phyloP scores from a whole-genome alignment of 2,329 filamentous ascomycete genomes.

The Emmonsiellopsis sp. region DNA sequence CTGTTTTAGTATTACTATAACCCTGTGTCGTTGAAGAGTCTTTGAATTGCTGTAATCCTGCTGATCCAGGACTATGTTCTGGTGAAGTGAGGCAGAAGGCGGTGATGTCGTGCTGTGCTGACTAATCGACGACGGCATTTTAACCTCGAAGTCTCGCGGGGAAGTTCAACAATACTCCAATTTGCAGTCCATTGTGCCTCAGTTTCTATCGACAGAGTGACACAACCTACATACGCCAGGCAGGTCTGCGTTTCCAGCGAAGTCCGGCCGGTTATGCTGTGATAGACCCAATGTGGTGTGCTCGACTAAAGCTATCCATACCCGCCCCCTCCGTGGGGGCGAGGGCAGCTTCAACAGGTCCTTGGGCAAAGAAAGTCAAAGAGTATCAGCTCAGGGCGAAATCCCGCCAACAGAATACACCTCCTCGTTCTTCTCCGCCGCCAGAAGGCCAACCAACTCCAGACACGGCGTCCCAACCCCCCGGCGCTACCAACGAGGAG shows the following conservation, averaged over 20 bases:
- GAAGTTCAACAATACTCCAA: neutral
- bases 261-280: neutral
- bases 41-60: too few relatives aligned
- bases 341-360: neutral
- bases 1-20: too few relatives aligned
- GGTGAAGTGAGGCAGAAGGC: too few relatives aligned
- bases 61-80: too few relatives aligned
- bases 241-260: too few relatives aligned
- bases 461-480: neutral
- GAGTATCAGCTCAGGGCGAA: neutral
- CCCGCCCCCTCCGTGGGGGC: neutral
- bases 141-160: too few relatives aligned
- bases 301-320: neutral
- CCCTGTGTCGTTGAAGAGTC: too few relatives aligned
- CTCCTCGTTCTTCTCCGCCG: neutral
- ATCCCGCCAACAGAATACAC: neutral
- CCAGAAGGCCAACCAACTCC: neutral
- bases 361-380: conserved; percentile 3
- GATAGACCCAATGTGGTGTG: neutral
- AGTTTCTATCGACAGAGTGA: neutral
- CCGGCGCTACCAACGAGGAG: conserved; percentile 6
- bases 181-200: neutral
- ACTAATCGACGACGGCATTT: too few relatives aligned
- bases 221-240: neutral
- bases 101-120: too few relatives aligned